Evolutionary conservation across 345 rosid species (phyloP), one percentile per base, ranked within the genome.

Genomic region (Eucalyptus sp.): DNA sequence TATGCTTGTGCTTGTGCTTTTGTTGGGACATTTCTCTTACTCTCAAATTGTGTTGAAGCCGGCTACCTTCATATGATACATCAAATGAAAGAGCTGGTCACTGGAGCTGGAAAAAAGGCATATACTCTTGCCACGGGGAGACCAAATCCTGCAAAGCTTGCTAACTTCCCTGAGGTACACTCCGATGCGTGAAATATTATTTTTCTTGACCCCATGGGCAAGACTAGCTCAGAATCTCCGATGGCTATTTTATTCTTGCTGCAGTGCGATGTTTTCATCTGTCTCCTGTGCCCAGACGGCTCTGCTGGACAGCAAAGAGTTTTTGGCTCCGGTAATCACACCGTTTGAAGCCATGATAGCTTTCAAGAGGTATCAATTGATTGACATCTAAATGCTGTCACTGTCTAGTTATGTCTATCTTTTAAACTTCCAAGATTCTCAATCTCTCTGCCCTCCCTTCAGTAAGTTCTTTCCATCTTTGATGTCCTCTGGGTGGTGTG

Each of bases 121-220:
- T 97, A 97, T 90, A 95, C 94, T 87, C 95, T 97, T 92, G 98
- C 96, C 71, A 96, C 96, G 98, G 99, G 99, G 89, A 94, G 95
- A 90, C 99, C 98, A 87, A 97, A 97, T 90, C 98, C 99, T 29
- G 96, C 98, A 86, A 97, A 97, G 91, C 98, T 97, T 85, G 99
- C 99, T 58, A 97, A 97, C 92, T 97, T 96, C 88, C 99, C 97
- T 1, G 99, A 97, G 95, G 99, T 94, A 91, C 88, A 87, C 56
- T 81, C 89, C 81, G 24, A 68, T 49, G 44, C 18, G 5, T 85
- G 24, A 25, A 48, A 50, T 85, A 10, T 83, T 46, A 37, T 51
- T 76, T 71, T 33, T 80, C 71, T 80, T 87, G 44, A 50, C 15
- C 71, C 80, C 31, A 25, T 62, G 60, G 43, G 48, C 83, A 37